Base-by-base conservation (phyloP, 1,139 yeast genomes). In the Yamadazyma diddensiae region DNA sequence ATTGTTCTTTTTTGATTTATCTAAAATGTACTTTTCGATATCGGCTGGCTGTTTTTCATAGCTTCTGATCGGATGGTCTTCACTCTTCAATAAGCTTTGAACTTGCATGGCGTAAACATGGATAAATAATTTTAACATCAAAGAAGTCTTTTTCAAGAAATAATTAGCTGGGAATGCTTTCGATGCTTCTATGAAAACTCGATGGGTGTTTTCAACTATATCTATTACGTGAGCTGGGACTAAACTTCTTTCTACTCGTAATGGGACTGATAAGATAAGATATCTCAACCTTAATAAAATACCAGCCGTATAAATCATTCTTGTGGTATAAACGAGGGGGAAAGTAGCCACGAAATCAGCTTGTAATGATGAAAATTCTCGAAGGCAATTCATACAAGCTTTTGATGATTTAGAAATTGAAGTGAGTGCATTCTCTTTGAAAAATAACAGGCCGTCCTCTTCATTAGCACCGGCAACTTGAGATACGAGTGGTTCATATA, bases 241-340 rank as follows among this genome's bases (percentile, higher is more conserved):
- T 29, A 72, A 59, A 29, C 70, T 71, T 31, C 53, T 59, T 29
- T 65, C 72, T 50, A 65, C 66, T 36, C 73, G 67, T 20, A 72
- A 64, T 1, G 84, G 81, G 10, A 77, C 61, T 5, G 80, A 70
- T 23, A 79, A 52, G 12, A 74, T 69, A 34, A 79, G 57, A 43
- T 71, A 79, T 22, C 87, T 59, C 30, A 81, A 59, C 39, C 85
- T 66, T 33, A 82, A 58, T 11, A 82, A 57, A 65, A 79, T 75
- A 8, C 87, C 85, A 0, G 79, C 78, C 2, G 85, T 77, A 50
- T 80, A 82, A 29, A 82, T 72, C 33, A 84, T 59, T 45, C 94
- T 62, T 2, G 87, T 70, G 34, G 75, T 73, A 43, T 76, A 76
- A 39, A 79, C 70, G 36, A 82, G 60, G 2, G 94, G 94, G 31